Conservation (phyloP, 2,329 filamentous ascomycete genomes). For the Fusarium foetens region DNA sequence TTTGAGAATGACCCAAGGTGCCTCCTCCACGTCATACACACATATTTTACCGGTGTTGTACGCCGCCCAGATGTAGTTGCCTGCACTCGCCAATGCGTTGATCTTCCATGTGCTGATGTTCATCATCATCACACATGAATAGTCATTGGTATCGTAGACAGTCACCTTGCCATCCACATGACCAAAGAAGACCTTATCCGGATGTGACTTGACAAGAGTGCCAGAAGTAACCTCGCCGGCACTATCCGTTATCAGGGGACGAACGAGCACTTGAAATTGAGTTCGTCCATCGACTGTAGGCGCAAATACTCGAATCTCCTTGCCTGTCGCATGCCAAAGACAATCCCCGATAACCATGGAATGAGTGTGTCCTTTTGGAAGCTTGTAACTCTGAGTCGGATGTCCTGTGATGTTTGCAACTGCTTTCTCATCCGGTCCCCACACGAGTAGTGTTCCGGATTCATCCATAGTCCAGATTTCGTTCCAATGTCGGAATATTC, state of each 20-base stretch:
- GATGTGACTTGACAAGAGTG: constrained; percentile 76
- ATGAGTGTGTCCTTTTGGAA: constrained; percentile 85
- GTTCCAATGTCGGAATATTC: constrained; percentile 85
- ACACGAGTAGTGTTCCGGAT: constrained; percentile 84
- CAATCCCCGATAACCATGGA: constrained; percentile 87
- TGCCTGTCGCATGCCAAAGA: constrained; percentile 89
- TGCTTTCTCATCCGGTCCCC: constrained; percentile 79
- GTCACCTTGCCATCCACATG: constrained; percentile 94
- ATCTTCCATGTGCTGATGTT: constrained; percentile 96
- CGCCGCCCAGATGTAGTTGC: constrained; percentile 87
- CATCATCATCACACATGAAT: constrained; percentile 79
- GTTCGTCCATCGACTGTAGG: constrained; percentile 74
- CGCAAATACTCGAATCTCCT: constrained; percentile 85
- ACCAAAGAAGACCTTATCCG: constrained; percentile 86
- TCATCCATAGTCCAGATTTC: constrained; percentile 97
- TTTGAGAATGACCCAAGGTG: constrained; percentile 91
- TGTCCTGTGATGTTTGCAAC: constrained; percentile 78
- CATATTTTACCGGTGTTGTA: constrained; percentile 95
- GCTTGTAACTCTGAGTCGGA: constrained; percentile 77
- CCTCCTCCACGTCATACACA: constrained; percentile 84
- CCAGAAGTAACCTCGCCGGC: constrained; percentile 91
- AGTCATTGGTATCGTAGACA: constrained; percentile 85
- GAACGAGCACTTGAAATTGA: constrained; percentile 79
- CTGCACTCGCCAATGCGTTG: constrained; percentile 83
- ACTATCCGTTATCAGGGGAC: constrained; percentile 75